A percentile compares a stretch with the other conserved stretches of the same genome.
Conservation (phyloP, 139 green algal species). For the Desmodesmus armatus region DNA sequence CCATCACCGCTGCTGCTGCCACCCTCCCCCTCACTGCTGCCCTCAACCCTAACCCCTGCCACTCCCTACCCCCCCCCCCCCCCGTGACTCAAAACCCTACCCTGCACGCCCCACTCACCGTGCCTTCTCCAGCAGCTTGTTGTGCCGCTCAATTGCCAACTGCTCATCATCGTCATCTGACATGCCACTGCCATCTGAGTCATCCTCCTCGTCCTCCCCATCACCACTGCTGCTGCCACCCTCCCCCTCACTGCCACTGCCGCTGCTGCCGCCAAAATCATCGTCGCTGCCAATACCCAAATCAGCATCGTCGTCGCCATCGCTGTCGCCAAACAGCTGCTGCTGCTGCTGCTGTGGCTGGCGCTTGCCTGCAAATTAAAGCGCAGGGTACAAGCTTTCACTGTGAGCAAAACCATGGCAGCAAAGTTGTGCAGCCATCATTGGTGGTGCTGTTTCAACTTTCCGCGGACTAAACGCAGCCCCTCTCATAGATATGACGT, state of each 20-base stretch:
- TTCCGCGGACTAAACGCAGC: no score
- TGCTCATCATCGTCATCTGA: slow-evolving; percentile 61
- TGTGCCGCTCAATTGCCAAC: slow-evolving; percentile 67
- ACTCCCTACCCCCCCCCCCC: slow-evolving; percentile 39
- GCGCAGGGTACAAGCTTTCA: not conserved
- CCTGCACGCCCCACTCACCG: slow-evolving; percentile 42
- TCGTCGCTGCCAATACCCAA: slow-evolving; percentile 58
- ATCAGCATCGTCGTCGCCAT: slow-evolving; percentile 53
- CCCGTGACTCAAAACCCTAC: slow-evolving; percentile 42
- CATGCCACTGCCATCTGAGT: slow-evolving; percentile 41
- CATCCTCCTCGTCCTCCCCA: slow-evolving; percentile 28
- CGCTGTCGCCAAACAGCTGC: slow-evolving; percentile 38
- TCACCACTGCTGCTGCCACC: slow-evolving; percentile 9
- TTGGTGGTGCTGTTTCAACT: no score
- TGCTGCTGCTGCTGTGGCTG: not conserved
- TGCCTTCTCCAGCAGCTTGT: slow-evolving; percentile 63
- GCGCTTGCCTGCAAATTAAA: not conserved
- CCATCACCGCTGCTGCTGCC: slow-evolving; percentile 4
- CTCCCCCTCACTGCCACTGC: slow-evolving; percentile 45
- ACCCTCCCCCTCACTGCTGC: slow-evolving; percentile 47
- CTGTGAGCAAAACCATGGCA: no score
- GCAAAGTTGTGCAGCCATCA: no score
- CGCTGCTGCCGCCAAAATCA: slow-evolving; percentile 43
- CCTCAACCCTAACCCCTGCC: slow-evolving; percentile 55
- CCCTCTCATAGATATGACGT: no score